Percentiles rank a stretch among this genome's conserved stretches.
Conservation (phyloP, 2,329 filamentous ascomycete species). For the Cladosporium cucumerinum region DNA sequence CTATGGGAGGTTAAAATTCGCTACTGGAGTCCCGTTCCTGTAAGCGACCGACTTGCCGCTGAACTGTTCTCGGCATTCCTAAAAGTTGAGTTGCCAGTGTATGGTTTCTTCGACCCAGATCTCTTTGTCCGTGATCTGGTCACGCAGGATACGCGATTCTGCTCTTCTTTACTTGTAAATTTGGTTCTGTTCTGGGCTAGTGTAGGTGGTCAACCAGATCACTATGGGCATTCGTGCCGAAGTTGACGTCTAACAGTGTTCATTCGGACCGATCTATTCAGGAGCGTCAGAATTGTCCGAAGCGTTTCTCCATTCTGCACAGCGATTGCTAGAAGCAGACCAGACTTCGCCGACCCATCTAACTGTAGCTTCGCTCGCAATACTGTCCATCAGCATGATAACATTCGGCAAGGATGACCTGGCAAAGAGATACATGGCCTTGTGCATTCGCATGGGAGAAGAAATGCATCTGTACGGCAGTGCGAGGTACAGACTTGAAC, state of each 20-base stretch:
- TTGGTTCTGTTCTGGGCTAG: neutral
- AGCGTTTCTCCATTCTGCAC: neutral
- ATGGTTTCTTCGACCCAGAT: neutral
- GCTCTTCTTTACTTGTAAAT: neutral
- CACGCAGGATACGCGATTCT: neutral
- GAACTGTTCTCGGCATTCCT: neutral
- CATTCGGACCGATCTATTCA: slow-evolving; percentile 1
- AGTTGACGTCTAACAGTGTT: neutral
- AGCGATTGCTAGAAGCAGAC: neutral
- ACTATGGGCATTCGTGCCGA: neutral
- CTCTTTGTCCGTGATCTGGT: neutral
- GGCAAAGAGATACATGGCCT: neutral
- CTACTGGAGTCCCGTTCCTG: neutral
- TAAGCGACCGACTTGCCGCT: neutral
- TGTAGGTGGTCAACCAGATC: neutral
- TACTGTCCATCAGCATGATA: neutral
- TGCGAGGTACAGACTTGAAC: neutral
- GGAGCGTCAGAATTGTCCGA: neutral
- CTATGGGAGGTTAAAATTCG: neutral
- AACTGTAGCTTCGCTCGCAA: neutral
- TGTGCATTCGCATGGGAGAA: neutral
- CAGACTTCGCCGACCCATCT: neutral
- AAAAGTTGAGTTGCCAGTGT: neutral
- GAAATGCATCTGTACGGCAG: neutral
- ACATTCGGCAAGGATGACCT: neutral